phyloP scores from a whole-genome alignment of 2,329 filamentous ascomycete genomes.

The Pyrenophora graminea region DNA sequence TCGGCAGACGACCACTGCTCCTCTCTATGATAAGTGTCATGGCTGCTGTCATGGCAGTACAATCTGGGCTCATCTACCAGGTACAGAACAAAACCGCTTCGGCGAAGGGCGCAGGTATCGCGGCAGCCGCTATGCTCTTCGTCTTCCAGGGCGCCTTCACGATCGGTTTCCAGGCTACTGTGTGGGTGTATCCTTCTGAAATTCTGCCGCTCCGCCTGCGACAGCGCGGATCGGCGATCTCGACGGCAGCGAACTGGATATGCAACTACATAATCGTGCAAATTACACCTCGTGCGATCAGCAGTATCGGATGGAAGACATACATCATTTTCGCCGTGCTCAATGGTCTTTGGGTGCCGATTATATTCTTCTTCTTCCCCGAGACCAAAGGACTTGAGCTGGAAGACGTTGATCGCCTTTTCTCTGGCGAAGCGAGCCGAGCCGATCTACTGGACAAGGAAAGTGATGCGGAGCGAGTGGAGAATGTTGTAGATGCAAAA shows the following conservation, averaged over 20 bases:
- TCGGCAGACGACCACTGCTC: conserved; percentile 19
- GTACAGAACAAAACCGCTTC: conserved; percentile 20
- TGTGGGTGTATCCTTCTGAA: conserved; percentile 57
- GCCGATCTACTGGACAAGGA: neutral
- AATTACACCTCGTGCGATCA: conserved; percentile 57
- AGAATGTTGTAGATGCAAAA: neutral
- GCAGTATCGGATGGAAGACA: conserved; percentile 55
- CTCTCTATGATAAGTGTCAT: conserved; percentile 25
- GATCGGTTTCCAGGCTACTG: conserved; percentile 24
- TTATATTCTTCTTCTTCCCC: conserved; percentile 54
- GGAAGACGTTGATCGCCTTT: conserved; percentile 45
- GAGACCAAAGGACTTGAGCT: conserved; percentile 44
- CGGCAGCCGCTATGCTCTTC: conserved; percentile 22
- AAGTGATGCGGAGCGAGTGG: neutral
- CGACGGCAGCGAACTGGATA: conserved; percentile 56
- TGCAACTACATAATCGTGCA: conserved; percentile 58
- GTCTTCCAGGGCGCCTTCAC: conserved; percentile 25
- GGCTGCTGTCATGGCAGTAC: conserved; percentile 24
- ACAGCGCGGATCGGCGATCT: conserved; percentile 56
- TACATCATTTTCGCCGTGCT: conserved; percentile 59
- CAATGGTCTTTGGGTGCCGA: conserved; percentile 52
- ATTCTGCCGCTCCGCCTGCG: conserved; percentile 57
- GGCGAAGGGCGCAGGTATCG: conserved; percentile 18
- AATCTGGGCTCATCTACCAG: conserved; percentile 24
- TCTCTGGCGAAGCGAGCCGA: conserved; percentile 15